Base-by-base conservation (phyloP, 192 early-diverging fungal genomes). In the Paraglomus brasilianum region DNA sequence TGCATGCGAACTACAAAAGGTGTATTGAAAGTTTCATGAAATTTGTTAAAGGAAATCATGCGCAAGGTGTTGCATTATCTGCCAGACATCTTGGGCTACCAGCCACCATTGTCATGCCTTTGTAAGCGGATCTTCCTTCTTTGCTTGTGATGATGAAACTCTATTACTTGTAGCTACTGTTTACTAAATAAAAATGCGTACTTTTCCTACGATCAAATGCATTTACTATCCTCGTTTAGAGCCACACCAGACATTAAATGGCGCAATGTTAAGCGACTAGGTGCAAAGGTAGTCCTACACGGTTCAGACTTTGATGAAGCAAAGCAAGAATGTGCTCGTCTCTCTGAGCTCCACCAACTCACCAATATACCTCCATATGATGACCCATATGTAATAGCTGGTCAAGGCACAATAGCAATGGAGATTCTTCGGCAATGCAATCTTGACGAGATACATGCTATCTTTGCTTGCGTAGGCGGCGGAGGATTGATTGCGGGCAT, bases 71-170 rank as follows among this genome's bases (percentile, higher is more conserved):
- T 8, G 97, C 97, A 9, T 82, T 93, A 66, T 89, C 95, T 9
- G 95, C 97, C 8, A 88, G 93, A 72, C 87, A 92, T 58, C 77
- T 99, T 81, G 94, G 92, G 9, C 91, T 99, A 66, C 87, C 85
- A 56, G 93, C 97, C 0, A 95, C 88, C 19, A 99, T 99, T 60
- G 94, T 99, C n/a, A 99, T 99, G 97, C 97, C 97, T 8, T 48
- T 87, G 67, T 69, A 69, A 14, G 56, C 57, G 73, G 42, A 42
- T 24, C 48, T 21, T 64, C 9, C 43, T 8, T 64, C 39, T 40
- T 59, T 24, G 19, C 41, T 65, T n/a, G 10, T 60, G 58, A 63
- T 60, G 58, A 63, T 45, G 21, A 45, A 14, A 63, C 21, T 21
- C 15, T 30, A 44, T 21, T 21, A 14, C 22, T 62, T 21, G n/a